phyloP scores from a whole-genome alignment of 306 rosid genomes.

The Quercus variabilis region DNA sequence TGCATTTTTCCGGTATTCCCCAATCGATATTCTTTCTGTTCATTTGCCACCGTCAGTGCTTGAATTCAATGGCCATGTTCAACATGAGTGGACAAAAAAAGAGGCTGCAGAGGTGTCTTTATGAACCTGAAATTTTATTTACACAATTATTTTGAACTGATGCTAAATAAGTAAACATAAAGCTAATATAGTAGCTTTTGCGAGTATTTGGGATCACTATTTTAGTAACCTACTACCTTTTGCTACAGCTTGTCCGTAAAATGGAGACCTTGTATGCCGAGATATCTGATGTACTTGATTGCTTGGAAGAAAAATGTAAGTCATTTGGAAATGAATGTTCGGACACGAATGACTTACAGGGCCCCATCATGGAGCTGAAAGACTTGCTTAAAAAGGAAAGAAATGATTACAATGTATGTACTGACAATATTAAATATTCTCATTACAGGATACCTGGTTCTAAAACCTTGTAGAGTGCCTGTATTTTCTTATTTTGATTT shows the following conservation, averaged over 20 bases:
- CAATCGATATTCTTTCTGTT: slow-evolving; percentile 85
- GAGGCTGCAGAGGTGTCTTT: slow-evolving; percentile 76
- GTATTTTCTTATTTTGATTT: slow-evolving; percentile 8
- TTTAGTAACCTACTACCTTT: slow-evolving; percentile 13
- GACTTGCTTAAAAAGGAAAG: slow-evolving; percentile 66
- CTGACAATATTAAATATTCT: slow-evolving; percentile 1
- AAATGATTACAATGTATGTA: slow-evolving; percentile 73
- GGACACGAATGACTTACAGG: slow-evolving; percentile 46
- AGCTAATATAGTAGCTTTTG: slow-evolving; percentile 6
- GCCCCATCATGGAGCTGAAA: slow-evolving; percentile 62
- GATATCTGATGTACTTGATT: slow-evolving; percentile 66
- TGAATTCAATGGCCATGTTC: slow-evolving; percentile 64
- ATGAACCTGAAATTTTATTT: slow-evolving; percentile 12
- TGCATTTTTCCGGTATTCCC: slow-evolving; percentile 90
- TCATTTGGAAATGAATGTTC: slow-evolving; percentile 41
- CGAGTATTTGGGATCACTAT: not conserved
- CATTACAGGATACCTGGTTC: slow-evolving; percentile 10
- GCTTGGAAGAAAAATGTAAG: slow-evolving; percentile 52
- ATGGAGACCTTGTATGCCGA: slow-evolving; percentile 71
- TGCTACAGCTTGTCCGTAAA: slow-evolving; percentile 59
- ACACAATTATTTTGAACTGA: slow-evolving; percentile 11
- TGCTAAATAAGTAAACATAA: not conserved
- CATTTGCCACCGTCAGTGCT: slow-evolving; percentile 79
- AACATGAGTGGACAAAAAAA: slow-evolving; percentile 68
- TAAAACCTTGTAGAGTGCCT: slow-evolving; percentile 5